Conservation (phyloP, 495 filamentous ascomycete genomes). For the Stereocaulon alpinum region DNA sequence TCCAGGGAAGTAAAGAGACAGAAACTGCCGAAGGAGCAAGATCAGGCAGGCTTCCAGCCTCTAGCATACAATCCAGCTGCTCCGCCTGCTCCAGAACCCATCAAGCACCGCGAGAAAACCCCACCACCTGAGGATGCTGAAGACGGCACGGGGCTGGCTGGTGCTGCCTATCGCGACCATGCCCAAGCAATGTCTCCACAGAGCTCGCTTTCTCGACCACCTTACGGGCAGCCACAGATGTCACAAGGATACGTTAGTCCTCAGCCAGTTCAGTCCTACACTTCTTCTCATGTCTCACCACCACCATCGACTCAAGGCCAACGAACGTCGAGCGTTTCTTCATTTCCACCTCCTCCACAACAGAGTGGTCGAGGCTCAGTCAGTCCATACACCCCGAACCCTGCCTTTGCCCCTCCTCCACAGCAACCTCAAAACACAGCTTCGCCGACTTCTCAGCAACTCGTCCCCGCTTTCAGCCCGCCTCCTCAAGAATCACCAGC, state of each 20-base stretch:
- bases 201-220: constrained; percentile 23
- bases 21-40: constrained; percentile 23
- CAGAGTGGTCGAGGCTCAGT: constrained; percentile 11
- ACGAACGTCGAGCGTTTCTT: constrained; percentile 22
- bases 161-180: constrained; percentile 57
- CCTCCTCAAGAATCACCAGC: constrained; percentile 38
- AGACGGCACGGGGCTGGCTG: constrained; percentile 58
- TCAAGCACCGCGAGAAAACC: constrained; percentile 80
- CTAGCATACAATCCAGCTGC: constrained; percentile 87
- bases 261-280: constrained; percentile 24
- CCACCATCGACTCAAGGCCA: constrained; percentile 22
- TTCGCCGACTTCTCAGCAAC: constrained; percentile 10
- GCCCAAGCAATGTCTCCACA: constrained; percentile 25
- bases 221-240: constrained; percentile 15
- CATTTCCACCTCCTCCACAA: constrained; percentile 31
- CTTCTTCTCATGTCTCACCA: constrained; percentile 28
- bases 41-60: constrained; percentile 48
- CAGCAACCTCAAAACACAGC: constrained; percentile 28
- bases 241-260: constrained; percentile 27
- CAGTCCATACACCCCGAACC: constrained; percentile 17
- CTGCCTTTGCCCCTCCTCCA: constrained; percentile 35
- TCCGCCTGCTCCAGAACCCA: constrained; percentile 72
- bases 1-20: constrained; percentile 22
- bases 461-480: constrained; percentile 10
- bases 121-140: constrained; percentile 68